Base-by-base conservation (phyloP, 2,329 filamentous ascomycete species). In the Knufia fluminis region DNA sequence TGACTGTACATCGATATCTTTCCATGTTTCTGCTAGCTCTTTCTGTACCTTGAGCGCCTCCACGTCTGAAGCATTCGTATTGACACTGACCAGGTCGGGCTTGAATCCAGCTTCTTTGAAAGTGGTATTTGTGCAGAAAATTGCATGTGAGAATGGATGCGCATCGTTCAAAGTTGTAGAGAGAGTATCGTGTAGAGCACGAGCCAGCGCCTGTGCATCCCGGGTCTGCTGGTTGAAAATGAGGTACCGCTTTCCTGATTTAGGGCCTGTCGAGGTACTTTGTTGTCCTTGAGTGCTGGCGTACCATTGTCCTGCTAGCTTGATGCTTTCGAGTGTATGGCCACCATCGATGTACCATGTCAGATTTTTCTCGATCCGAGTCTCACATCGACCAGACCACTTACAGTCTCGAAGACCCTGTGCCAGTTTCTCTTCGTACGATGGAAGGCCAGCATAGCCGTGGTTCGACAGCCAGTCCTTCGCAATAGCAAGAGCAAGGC, bases 161-260 rank as follows among this genome's bases (percentile, higher is more conserved):
- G 59, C 60, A 35, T 67, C 59, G 52, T 66, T 43, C 48, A 73
- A 43, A 50, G 68, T 60, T 48, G 67, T 53, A 40, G 65, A 60
- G 46, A 86, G 69, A 2, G 78, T 79, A 8, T 71, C 63, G 52
- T 88, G 72, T 1, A 95, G 70, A 0, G 74, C 75, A 26, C 68
- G 68, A 2, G 91, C 76, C 1, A 94, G 74, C 14, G 76, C 71
- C 3, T 71, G 68, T 3, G 86, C 85, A 61, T 95, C 82, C 26
- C 89, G 79, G 8, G 87, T 88, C 62, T 95, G 88, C 66, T 96
- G 91, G 66, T 96, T 96, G 73, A 97, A 97, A 42, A 97, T 76
- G 40, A 97, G 70, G 50, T 84, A 72, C 0, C 86, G 61, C 62
- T 44, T 53, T 58, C 4, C 65, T 59, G 4, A 65, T 60, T 9